Percentiles rank a stretch among this genome's conserved stretches.
Conservation (phyloP, 2,329 filamentous ascomycete species). For the Rutstroemia sp. region DNA sequence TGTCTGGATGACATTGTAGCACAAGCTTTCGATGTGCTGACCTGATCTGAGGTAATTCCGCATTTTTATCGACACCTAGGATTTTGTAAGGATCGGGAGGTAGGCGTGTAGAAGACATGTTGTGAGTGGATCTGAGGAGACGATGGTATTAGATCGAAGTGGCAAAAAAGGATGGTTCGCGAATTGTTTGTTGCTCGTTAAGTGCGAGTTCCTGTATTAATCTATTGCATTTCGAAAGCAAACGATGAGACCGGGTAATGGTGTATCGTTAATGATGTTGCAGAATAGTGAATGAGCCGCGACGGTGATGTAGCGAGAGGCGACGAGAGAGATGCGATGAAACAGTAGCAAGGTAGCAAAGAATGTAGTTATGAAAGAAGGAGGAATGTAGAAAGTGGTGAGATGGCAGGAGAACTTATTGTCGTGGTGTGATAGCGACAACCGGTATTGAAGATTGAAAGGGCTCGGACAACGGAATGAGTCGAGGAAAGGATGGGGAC, state of each 20-base stretch:
- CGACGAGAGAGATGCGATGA: neutral
- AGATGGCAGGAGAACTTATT: neutral
- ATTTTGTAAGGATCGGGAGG: conserved; percentile 66
- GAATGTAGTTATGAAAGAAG: neutral
- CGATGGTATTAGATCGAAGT: neutral
- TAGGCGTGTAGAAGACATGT: conserved; percentile 17
- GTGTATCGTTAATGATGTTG: neutral
- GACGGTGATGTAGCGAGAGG: neutral
- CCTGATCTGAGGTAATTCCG: conserved; percentile 65
- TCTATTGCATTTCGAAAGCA: conserved; percentile 10
- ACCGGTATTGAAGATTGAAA: too few relatives aligned
- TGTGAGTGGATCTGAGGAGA: neutral
- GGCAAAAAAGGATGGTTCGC: neutral
- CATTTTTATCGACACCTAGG: conserved; percentile 66
- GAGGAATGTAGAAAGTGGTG: neutral
- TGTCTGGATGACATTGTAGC: conserved; percentile 85
- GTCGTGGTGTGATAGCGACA: too few relatives aligned
- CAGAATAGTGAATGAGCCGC: neutral
- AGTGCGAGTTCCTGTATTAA: conserved; percentile 3
- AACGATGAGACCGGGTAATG: neutral
- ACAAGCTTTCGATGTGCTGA: conserved; percentile 78
- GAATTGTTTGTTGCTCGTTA: conserved; percentile 3
- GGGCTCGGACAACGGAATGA: neutral
- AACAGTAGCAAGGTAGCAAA: neutral
- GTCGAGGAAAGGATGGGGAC: neutral